Conservation (phyloP, 2,329 filamentous ascomycete genomes). For the Lomentospora prolificans region DNA sequence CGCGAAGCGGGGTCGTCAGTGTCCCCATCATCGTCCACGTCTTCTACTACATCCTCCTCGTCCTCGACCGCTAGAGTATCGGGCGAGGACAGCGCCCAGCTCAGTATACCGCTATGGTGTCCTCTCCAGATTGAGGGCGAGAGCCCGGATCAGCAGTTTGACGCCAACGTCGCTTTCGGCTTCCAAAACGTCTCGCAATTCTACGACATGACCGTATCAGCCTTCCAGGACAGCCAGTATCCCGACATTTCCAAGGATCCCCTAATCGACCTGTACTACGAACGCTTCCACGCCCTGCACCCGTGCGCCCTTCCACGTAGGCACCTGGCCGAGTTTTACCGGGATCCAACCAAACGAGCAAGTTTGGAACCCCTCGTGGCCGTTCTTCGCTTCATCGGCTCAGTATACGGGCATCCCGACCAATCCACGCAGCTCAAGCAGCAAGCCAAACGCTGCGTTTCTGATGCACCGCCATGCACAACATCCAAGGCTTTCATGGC, state of each 20-base stretch:
- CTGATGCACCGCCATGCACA: background rate
- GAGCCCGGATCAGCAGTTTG: background rate
- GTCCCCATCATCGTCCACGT: background rate
- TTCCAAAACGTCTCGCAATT: background rate
- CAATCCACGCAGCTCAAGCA: slow-evolving; percentile 8
- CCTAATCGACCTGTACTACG: slow-evolving; percentile 25
- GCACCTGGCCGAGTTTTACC: slow-evolving; percentile 12
- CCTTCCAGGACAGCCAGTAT: slow-evolving; percentile 4
- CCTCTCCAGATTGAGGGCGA: background rate
- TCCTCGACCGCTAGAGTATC: background rate
- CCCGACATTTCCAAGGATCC: slow-evolving; percentile 12
- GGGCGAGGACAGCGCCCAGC: background rate
- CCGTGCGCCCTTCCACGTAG: slow-evolving; percentile 18
- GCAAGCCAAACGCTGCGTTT: slow-evolving; percentile 9
- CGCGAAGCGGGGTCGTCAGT: background rate
- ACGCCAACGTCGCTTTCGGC: background rate
- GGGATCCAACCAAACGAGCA: background rate
- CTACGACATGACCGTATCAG: background rate
- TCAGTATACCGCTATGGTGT: background rate
- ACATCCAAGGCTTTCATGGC: slow-evolving; percentile 19
- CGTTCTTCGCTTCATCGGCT: slow-evolving; percentile 24
- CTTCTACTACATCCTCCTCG: background rate
- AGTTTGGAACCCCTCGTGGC: slow-evolving; percentile 15
- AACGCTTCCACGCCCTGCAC: slow-evolving; percentile 23
- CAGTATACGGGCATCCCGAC: slow-evolving; percentile 18